Percentiles rank a stretch among this genome's conserved stretches.
Evolutionary conservation across 306 rosid genomes (phyloP).

Genomic region (Rosa rugosa): DNA sequence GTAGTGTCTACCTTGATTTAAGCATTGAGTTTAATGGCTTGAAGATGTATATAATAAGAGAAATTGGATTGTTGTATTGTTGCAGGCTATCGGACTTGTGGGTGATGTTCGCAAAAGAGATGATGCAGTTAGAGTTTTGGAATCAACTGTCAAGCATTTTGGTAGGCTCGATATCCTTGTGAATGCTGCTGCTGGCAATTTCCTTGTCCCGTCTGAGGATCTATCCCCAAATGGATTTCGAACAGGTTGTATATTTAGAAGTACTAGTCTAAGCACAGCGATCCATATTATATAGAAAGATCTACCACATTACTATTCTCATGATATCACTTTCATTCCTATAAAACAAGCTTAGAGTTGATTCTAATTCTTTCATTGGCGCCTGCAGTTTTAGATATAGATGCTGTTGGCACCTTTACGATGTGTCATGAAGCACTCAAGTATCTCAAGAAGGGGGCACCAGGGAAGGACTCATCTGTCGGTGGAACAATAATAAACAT

Average conservation of each 20-base stretch:
- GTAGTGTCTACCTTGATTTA: not conserved
- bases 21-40: not conserved
- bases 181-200: constrained; percentile 30
- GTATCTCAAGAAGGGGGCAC: constrained; percentile 89
- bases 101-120: constrained; percentile 29
- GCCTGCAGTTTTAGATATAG: constrained; percentile 80
- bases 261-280: not conserved
- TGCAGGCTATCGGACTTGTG: constrained; percentile 15
- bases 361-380: not conserved
- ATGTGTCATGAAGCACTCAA: constrained; percentile 87
- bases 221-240: constrained; percentile 21
- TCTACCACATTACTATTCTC: not conserved
- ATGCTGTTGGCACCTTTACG: constrained; percentile 94
- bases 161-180: constrained; percentile 27
- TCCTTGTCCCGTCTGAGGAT: constrained; percentile 23
- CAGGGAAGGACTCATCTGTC: constrained; percentile 54
- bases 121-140: constrained; percentile 27
- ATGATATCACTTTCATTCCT: not conserved
- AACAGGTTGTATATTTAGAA: constrained; percentile 7
- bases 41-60: not conserved
- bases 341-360: not conserved
- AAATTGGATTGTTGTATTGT: not conserved
- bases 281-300: not conserved
- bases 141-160: constrained; percentile 21
- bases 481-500: constrained; percentile 75